phyloP scores from a whole-genome alignment of 2,329 filamentous ascomycete genomes.

The Thielaviopsis punctulata region DNA sequence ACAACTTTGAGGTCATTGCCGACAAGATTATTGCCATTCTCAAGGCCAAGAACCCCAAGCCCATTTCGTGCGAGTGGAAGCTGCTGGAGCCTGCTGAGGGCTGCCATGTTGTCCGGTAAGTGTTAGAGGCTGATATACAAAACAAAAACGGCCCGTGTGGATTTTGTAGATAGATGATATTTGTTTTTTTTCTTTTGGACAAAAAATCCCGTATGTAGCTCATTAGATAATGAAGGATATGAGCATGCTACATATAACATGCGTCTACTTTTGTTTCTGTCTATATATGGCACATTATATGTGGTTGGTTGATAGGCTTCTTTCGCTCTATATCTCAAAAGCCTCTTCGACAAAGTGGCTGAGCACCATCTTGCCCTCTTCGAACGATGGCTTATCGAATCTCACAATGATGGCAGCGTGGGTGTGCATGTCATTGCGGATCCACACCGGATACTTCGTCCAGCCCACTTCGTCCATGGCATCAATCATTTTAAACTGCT shows the following conservation, averaged over 20 bases:
- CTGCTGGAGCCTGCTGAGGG: conserved; percentile 77
- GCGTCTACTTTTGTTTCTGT: background rate
- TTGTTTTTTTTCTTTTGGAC: background rate
- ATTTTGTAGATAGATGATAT: background rate
- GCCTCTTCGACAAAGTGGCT: conserved; percentile 64
- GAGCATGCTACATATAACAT: background rate
- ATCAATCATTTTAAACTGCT: conserved; percentile 74
- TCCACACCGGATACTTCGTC: conserved; percentile 53
- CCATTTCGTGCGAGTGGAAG: conserved; percentile 66
- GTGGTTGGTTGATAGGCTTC: background rate
- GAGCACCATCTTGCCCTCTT: conserved; percentile 62
- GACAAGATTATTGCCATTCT: conserved; percentile 60
- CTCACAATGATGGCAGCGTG: conserved; percentile 86
- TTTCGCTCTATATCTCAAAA: conserved; percentile 34
- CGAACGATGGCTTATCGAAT: conserved; percentile 45
- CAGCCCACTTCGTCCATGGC: conserved; percentile 50
- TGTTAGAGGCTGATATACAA: background rate
- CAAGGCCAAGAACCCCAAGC: conserved; percentile 33
- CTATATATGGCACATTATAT: background rate
- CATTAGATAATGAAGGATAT: background rate
- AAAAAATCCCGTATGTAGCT: background rate
- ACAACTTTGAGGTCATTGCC: conserved; percentile 78
- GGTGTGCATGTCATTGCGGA: conserved; percentile 60
- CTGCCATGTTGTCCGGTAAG: conserved; percentile 27
- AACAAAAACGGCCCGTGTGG: background rate